Percentiles rank a stretch among this genome's conserved stretches.
phyloP scores from a whole-genome alignment of 495 filamentous ascomycete species.

The Zalerion maritima region DNA sequence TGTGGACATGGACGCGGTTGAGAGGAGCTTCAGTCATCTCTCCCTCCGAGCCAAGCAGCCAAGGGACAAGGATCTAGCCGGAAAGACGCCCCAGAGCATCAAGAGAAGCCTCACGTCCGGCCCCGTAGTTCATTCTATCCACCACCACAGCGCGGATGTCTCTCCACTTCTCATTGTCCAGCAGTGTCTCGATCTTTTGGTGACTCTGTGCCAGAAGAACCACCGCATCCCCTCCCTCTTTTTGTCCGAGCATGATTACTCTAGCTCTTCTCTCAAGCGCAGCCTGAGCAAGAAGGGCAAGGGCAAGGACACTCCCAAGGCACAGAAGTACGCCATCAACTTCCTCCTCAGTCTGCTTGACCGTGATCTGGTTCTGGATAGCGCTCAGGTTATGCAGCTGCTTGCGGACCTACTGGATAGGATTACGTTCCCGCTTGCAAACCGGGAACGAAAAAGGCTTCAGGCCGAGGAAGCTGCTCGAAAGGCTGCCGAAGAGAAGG shows the following conservation, averaged over 20 bases:
- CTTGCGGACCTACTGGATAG: constrained; percentile 73
- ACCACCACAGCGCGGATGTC: constrained; percentile 53
- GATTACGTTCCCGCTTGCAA: constrained; percentile 75
- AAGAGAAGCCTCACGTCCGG: constrained; percentile 54
- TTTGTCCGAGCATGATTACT: constrained; percentile 82
- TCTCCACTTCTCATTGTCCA: constrained; percentile 91
- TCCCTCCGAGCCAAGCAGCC: constrained; percentile 81
- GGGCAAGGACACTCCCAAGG: constrained; percentile 63
- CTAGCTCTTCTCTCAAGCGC: constrained; percentile 54
- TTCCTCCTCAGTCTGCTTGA: constrained; percentile 77
- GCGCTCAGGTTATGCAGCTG: constrained; percentile 84
- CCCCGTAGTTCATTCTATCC: constrained; percentile 29
- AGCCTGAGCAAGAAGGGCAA: constrained; percentile 74
- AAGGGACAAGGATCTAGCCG: constrained; percentile 33
- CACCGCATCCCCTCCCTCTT: constrained; percentile 78
- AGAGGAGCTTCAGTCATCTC: constrained; percentile 85
- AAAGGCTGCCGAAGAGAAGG: constrained; percentile 43
- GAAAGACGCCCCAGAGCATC: constrained; percentile 64
- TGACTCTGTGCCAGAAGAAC: constrained; percentile 68
- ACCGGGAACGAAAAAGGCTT: constrained; percentile 73
- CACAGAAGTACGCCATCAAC: constrained; percentile 81
- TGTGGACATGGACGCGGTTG: constrained; percentile 79
- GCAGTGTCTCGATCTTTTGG: constrained; percentile 74
- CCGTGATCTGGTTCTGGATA: constrained; percentile 87
- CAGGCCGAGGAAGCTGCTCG: constrained; percentile 34